Base-by-base conservation (phyloP, 441 rosid genomes). In the Brassica hybrid region DNA sequence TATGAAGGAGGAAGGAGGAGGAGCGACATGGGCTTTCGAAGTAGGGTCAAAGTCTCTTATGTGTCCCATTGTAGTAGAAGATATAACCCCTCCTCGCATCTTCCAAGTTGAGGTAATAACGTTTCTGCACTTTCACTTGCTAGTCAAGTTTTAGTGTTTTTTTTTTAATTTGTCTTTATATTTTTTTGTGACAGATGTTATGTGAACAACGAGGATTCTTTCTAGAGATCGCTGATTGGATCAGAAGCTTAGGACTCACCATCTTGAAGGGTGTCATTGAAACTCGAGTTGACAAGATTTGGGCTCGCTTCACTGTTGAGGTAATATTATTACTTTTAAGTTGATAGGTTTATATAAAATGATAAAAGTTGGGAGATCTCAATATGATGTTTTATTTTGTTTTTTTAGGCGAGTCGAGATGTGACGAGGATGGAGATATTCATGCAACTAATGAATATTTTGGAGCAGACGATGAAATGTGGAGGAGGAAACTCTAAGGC, bases 11-110 rank as follows among this genome's bases (percentile, higher is more conserved):
- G 92, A 89, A 74, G 91, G 86, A 54, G 91, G 86, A 54, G 99
- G 99, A 68, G 97, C 97, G 18, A 95, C 97, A 58, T 91, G 97
- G 98, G 99, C 97, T 56, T 93, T 85, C 75, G 97, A 95, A 86
- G 97, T 95, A 48, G 97, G 97, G 10, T 90, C 98, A 71, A 89
- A 84, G 79, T 86, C 98, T 68, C 82, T 87, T 87, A 83, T 88
- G 43, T 93, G 97, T 70, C 99, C 99, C 66, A 93, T 95, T 72
- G 89, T 93, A 12, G 95, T 95, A 10, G 99, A 95, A 82, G 99
- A 95, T 87, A 81, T 95, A 70, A 92, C 77, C 76, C 85, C 85
- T 36, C 98, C 98, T 68, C 90, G 97, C 56, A 94, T 90, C 81
- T 85, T 93, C 93, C 96, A 89, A 66, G 93, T 96, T 43, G 97